These are phyloP conservation scores for Xanthoparmelia taractica DNA, from an alignment of 495 filamentous ascomycete genomes.

Conservation along the genomic window DNA sequence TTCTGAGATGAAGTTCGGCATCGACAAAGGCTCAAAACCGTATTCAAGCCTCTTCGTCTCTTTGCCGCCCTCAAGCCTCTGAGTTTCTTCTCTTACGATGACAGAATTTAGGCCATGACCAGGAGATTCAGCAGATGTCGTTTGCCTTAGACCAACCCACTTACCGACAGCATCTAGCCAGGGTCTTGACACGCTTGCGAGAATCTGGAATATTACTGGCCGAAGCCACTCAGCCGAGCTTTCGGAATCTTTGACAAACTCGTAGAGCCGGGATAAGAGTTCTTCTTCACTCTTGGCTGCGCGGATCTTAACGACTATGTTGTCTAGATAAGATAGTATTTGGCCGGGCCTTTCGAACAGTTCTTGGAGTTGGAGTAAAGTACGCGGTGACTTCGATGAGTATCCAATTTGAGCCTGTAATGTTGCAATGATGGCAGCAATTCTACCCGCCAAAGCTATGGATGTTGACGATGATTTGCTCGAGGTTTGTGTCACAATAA, in stretches of 20 bases:
- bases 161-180: slow-evolving; percentile 66
- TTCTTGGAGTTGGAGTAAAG: slow-evolving; percentile 58
- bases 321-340: slow-evolving; percentile 53
- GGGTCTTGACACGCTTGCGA: slow-evolving; percentile 53
- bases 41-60: slow-evolving; percentile 50
- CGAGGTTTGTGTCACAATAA: slow-evolving; percentile 33
- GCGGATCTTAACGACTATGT: slow-evolving; percentile 50
- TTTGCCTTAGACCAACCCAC: slow-evolving; percentile 67
- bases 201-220: slow-evolving; percentile 55
- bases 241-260: slow-evolving; percentile 54
- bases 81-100: slow-evolving; percentile 48
- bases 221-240: slow-evolving; percentile 54
- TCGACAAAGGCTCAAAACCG: slow-evolving; percentile 48
- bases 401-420: slow-evolving; percentile 49
- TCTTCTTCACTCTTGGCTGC: slow-evolving; percentile 55
- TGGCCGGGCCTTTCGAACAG: slow-evolving; percentile 56
- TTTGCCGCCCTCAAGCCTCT: slow-evolving; percentile 47
- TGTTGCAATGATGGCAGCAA: slow-evolving; percentile 47
- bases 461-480: slow-evolving; percentile 40
- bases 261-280: slow-evolving; percentile 59
- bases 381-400: slow-evolving; percentile 36
- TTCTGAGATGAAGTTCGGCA: slow-evolving; percentile 58
- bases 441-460: slow-evolving; percentile 54
- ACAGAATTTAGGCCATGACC: slow-evolving; percentile 50
- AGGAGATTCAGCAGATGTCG: slow-evolving; percentile 39